Evolutionary conservation across 2,329 filamentous ascomycete species (phyloP), one percentile per base, ranked within the genome.

Genomic region (Aaosphaeria pasadenensis): DNA sequence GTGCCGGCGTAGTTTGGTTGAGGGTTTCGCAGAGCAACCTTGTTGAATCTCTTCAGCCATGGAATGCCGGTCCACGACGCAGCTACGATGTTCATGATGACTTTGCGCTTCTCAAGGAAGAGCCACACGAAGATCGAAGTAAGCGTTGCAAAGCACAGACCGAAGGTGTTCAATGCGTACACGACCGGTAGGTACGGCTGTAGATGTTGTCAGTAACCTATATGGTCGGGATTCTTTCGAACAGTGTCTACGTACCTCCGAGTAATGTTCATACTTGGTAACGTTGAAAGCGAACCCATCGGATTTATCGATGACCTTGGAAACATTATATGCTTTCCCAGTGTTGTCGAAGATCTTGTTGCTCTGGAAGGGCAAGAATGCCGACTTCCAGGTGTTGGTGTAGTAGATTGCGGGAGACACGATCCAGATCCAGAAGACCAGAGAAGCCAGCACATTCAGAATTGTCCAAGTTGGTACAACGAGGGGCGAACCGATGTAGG

Each of bases 361-460:
- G 0, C 64, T 67, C 45, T 63, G 66, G 33, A 71, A 62, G 5
- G 67, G 69, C 33, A 71, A 57, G 44, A 67, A 71, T n/a, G 61
- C 60, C 2, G 59, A 54, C 47, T 66, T 69, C 53, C 59, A 58
- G 7, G 63, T 56, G 29, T 60, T 60, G 7, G 62, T 63, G 45
- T 63, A 70, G 28, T 59, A 55, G 5, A 71, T 62, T n/a, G 64
- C 65, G 39, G 67, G 59, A 3, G 63, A 59, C 1, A 61, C 59
- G 6, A 71, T 56, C 11, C 64, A 53, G 3, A 69, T 55, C 17
- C 69, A 69, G 7, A 69, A 40, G 3, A 62, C 41, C 29, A 68
- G 51, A 6, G 66, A 66, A 43, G 69, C 59, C 6, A 70, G 52
- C 1, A 60, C 65, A 39, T 70, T 70, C 29, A 67, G 39, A 30